These are phyloP conservation scores for Martiniozyma abietophila DNA, from an alignment of 805 yeast species.

Conservation along the genomic window DNA sequence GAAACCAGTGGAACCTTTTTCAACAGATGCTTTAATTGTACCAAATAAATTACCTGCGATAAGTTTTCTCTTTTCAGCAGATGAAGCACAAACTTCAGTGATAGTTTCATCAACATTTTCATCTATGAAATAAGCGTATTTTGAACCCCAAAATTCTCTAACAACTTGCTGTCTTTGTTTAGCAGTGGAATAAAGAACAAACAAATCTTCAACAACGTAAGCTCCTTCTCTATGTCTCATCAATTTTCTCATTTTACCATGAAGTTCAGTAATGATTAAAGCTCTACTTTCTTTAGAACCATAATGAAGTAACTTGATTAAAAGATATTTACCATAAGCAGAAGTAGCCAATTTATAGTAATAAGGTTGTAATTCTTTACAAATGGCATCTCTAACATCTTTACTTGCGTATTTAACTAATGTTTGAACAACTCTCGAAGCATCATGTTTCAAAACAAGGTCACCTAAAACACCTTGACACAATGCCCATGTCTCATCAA, in stretches of 20 bases:
- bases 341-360: constrained; percentile 81
- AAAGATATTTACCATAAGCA: constrained; percentile 85
- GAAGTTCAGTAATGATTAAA: constrained; percentile 70
- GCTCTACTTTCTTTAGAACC: constrained; percentile 79
- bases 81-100: constrained; percentile 54
- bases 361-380: constrained; percentile 59
- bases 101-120: constrained; percentile 55
- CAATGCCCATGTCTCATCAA: constrained; percentile 78
- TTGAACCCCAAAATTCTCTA: constrained; percentile 95
- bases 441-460: constrained; percentile 89
- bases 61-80: constrained; percentile 68
- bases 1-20: constrained; percentile 94
- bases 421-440: constrained; percentile 93
- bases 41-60: constrained; percentile 69
- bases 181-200: constrained; percentile 70
- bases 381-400: constrained; percentile 66
- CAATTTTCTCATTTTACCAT: constrained; percentile 81
- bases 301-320: constrained; percentile 84
- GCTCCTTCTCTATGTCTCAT: constrained; percentile 99
- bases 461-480: constrained; percentile 72
- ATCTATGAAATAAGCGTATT: constrained; percentile 83
- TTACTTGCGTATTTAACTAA: constrained; percentile 77
- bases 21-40: constrained; percentile 83
- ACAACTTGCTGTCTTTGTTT: constrained; percentile 86
- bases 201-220: constrained; percentile 90